These are phyloP conservation scores for Rhynchospora pubera DNA, from an alignment of 176 grass and related monocot genomes.

Conservation along the genomic window DNA sequence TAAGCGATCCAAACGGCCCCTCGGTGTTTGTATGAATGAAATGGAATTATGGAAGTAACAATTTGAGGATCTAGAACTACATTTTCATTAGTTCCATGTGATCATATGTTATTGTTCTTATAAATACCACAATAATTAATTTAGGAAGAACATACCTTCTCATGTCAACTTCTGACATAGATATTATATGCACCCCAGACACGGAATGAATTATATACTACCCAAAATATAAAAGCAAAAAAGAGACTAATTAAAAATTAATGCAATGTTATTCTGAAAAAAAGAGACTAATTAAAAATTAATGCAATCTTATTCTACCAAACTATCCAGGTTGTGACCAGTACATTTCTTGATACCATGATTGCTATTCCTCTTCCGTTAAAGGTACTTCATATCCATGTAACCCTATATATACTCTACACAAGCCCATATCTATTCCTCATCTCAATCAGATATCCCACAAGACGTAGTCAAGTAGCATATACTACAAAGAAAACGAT, in stretches of 20 bases:
- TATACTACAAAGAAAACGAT: not conserved
- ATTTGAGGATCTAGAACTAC: too few species aligned
- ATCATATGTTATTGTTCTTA: too few species aligned
- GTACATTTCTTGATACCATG: not conserved
- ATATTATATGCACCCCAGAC: not conserved
- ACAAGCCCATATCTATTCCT: not conserved
- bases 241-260: not conserved
- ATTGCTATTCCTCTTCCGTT: not conserved
- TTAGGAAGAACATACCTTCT: not conserved
- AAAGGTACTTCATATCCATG: not conserved
- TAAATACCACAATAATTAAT: not conserved
- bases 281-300: not conserved
- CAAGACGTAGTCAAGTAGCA: not conserved
- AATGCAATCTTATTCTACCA: not conserved
- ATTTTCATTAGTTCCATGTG: too few species aligned
- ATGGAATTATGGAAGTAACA: too few species aligned
- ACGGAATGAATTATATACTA: not conserved
- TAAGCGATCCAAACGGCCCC: too few species aligned
- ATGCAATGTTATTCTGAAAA: too few species aligned
- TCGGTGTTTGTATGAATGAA: too few species aligned
- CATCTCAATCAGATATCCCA: not conserved
- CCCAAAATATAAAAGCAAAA: not conserved
- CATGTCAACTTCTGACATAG: not conserved
- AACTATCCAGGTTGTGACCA: conserved; percentile 11
- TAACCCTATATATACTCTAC: not conserved